Evolutionary conservation across 305 asterid genomes (phyloP).

Genomic region (Solanum hybrid): DNA sequence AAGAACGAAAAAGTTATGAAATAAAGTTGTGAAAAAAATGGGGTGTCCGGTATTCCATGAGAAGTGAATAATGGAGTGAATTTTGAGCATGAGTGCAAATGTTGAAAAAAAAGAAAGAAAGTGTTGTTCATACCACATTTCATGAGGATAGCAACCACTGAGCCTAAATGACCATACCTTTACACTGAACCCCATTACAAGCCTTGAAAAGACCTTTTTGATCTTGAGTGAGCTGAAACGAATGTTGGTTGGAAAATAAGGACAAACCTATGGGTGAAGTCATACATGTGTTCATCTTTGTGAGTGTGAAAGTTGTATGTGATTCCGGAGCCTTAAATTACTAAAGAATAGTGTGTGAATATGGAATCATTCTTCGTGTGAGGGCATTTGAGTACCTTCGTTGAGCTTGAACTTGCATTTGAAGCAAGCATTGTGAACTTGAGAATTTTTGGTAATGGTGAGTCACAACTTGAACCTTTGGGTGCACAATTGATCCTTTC

Average conservation of each 20-base stretch:
- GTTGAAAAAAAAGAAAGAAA: too few relatives aligned
- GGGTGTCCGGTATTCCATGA: neutral
- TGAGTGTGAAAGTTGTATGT: neutral
- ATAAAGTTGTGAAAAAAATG: too few relatives aligned
- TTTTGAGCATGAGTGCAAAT: neutral
- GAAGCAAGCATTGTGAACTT: neutral
- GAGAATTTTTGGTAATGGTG: neutral
- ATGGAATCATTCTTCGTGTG: neutral
- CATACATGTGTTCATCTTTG: neutral
- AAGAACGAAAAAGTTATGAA: neutral
- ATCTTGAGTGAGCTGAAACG: neutral
- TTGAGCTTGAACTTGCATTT: neutral
- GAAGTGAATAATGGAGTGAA: neutral
- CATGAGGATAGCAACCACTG: neutral
- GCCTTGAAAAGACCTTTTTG: neutral
- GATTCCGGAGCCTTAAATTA: neutral
- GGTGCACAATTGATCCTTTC: neutral
- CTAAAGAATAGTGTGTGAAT: neutral
- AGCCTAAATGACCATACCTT: neutral
- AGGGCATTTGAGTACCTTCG: neutral
- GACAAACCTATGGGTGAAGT: neutral
- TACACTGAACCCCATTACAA: neutral
- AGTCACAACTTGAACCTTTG: neutral
- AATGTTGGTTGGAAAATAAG: neutral
- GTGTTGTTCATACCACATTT: neutral